Percentiles rank a stretch among this genome's conserved stretches.
phyloP scores from a whole-genome alignment of 306 rosid species.

The Rubus idaeus region DNA sequence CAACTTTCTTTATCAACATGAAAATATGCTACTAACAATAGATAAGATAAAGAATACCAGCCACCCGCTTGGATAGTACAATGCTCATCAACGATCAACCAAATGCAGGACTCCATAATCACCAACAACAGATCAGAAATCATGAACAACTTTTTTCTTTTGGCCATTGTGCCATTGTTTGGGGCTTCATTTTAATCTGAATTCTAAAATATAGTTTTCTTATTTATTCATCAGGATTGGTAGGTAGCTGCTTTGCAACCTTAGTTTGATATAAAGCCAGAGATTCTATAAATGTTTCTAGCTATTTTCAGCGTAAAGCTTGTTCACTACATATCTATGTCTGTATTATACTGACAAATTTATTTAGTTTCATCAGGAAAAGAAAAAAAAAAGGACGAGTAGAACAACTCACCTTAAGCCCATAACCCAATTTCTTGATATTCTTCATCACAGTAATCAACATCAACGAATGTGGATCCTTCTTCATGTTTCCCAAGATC shows the following conservation, averaged over 20 bases:
- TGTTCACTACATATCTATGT: neutral
- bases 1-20: neutral
- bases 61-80: neutral
- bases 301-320: neutral
- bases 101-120: neutral
- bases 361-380: neutral
- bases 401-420: constrained; percentile 59
- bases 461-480: constrained; percentile 74
- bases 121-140: neutral
- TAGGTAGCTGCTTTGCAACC: neutral
- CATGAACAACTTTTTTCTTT: neutral
- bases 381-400: constrained; percentile 22
- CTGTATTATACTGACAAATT: neutral
- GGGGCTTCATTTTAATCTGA: neutral
- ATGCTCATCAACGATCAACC: neutral
- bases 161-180: neutral
- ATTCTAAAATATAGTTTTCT: neutral
- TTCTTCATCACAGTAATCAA: constrained; percentile 70
- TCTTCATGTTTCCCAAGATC: constrained; percentile 74
- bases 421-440: constrained; percentile 81
- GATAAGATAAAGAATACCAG: constrained; percentile 7
- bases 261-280: neutral
- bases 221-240: neutral
- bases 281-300: neutral
- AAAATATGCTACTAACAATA: neutral